Percentiles rank a stretch among this genome's conserved stretches.
phyloP scores from a whole-genome alignment of 2,329 filamentous ascomycete genomes.

The Plenodomus lindquistii region DNA sequence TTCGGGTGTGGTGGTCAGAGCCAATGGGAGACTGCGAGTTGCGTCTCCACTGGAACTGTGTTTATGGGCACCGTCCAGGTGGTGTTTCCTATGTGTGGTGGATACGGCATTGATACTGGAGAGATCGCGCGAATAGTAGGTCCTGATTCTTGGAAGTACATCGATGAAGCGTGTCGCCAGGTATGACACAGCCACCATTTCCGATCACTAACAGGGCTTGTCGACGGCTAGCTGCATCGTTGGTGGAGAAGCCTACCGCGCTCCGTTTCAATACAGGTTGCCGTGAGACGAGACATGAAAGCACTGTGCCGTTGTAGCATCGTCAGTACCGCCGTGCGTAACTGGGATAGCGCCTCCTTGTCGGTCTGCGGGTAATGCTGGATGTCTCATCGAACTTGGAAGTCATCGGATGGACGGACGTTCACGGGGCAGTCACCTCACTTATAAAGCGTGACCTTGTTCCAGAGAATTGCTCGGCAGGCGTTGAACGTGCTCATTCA shows the following conservation, averaged over 20 bases:
- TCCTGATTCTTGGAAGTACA: not conserved
- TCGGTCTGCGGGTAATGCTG: constrained; percentile 20
- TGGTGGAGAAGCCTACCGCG: constrained; percentile 19
- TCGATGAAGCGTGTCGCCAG: not conserved
- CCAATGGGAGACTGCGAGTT: no score
- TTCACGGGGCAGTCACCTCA: constrained; percentile 5
- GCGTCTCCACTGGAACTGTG: no score
- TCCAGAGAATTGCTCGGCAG: constrained; percentile 25
- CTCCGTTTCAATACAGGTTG: not conserved
- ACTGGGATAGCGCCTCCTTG: constrained; percentile 12
- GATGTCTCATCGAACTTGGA: constrained; percentile 14
- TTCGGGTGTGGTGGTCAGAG: no score
- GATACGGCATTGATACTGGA: not conserved
- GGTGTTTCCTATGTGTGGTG: no score
- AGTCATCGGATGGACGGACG: no score
- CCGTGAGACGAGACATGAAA: not conserved
- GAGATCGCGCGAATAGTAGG: not conserved
- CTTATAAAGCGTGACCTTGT: constrained; percentile 32
- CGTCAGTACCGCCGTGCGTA: constrained; percentile 4
- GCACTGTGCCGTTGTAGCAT: constrained; percentile 1
- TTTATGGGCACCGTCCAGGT: no score
- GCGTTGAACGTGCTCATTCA: constrained; percentile 41
- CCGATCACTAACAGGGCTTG: constrained; percentile 14
- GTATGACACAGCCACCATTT: constrained; percentile 3
- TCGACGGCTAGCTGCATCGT: constrained; percentile 9